Base-by-base conservation (phyloP, 495 filamentous ascomycete species). In the Penicillium maclennaniae region DNA sequence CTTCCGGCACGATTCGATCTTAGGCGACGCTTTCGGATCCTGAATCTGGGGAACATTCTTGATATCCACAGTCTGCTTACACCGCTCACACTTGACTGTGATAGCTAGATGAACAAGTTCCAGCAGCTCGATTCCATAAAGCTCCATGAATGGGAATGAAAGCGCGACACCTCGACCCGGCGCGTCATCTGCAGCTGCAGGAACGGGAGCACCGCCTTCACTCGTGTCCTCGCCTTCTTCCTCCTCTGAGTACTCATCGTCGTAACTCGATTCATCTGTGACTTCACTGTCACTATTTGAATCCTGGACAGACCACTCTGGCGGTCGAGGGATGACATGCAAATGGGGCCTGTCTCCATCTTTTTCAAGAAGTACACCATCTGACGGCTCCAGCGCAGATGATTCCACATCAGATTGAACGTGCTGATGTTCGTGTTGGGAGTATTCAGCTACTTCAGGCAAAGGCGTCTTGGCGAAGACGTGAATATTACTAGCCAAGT, bases 81-180 rank as follows among this genome's bases (percentile, higher is more conserved):
- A 97, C 37, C 90, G 82, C 28, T 86, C 83, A 69, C 92, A 97
- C 62, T 92, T 92, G 47, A 93, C 70, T 1, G 79, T 86, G 49
- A 95, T 74, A 39, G 77, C 84, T n/a, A 95, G 73, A 12, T 79
- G 73, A 0, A 78, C 66, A 4, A 95, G 66, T 55, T 95, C 86
- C 31, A 96, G 75, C 2, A 96, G 71, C 61, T 96, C 89, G 49
- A 96, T 86, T 42, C 86, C 82, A 56, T 92, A 80, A 4, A 96
- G 82, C 54, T 92, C 88, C 45, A 95, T 70, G 20, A 80, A 84
- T 0, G 91, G 92, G 63, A 96, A 92, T 3, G 86, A 91, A 14
- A 97, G 78, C 5, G 88, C 82, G 38, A 89, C 86, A 19, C 91
- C 91, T 43, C 76, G 73, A 55, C 87, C 82, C 62, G 81, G 56